phyloP scores from a whole-genome alignment of 768 basidiomycete genomes.

The Leccinellum luteum region DNA sequence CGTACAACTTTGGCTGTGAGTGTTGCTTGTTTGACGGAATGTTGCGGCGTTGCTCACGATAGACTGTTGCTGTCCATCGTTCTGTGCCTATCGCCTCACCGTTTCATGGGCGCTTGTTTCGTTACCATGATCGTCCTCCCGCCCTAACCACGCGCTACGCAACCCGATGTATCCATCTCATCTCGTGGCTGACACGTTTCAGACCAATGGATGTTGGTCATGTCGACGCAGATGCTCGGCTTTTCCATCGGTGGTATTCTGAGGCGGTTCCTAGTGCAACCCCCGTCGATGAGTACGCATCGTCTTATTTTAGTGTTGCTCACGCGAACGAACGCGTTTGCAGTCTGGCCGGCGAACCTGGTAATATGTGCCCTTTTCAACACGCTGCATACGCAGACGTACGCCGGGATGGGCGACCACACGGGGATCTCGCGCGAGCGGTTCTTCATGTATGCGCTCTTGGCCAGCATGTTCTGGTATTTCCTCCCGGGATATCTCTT shows the following conservation, averaged over 20 bases:
- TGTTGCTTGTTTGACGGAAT: not conserved
- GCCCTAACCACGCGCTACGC: not conserved
- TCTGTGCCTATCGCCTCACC: not conserved
- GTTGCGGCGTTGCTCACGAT: not conserved
- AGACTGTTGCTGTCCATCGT: no score
- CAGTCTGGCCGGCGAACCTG: conserved; percentile 72
- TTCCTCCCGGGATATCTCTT: conserved; percentile 76
- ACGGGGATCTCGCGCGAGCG: conserved; percentile 53
- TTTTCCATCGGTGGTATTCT: conserved; percentile 58
- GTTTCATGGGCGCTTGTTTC: not conserved
- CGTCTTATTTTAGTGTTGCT: not conserved
- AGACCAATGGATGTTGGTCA: conserved; percentile 62
- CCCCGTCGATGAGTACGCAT: conserved; percentile 58
- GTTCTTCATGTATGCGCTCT: conserved; percentile 48
- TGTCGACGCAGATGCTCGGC: conserved; percentile 72
- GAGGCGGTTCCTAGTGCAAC: conserved; percentile 62
- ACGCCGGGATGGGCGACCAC: conserved; percentile 40
- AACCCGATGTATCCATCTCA: not conserved
- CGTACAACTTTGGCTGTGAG: conserved; percentile 49
- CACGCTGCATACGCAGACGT: conserved; percentile 60
- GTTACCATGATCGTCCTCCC: not conserved
- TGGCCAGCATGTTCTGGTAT: conserved; percentile 41
- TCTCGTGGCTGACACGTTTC: not conserved
- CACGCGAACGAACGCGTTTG: conserved; percentile 30
- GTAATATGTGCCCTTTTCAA: conserved; percentile 73